phyloP scores from a whole-genome alignment of 1,284 basidiomycete species.

The Fomitopsis betulina region DNA sequence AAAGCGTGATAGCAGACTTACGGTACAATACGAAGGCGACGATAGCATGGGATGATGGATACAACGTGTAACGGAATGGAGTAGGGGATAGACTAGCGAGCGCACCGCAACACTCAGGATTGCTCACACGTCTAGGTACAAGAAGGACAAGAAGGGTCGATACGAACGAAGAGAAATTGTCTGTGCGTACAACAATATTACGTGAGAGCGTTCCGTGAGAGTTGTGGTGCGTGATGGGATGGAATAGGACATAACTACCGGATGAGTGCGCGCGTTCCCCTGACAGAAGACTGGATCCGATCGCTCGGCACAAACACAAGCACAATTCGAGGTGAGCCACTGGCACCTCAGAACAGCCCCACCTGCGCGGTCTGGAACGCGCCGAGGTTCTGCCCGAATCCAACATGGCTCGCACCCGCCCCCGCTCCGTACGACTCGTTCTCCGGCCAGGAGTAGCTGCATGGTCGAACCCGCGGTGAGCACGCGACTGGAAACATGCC shows the following conservation, averaged over 20 bases:
- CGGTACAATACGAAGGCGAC: neutral
- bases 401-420: neutral
- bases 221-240: neutral
- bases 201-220: neutral
- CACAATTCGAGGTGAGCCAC: neutral
- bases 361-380: conserved; percentile 2
- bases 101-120: neutral
- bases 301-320: neutral
- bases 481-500: neutral
- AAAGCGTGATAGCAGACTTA: neutral
- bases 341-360: neutral
- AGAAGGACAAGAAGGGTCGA: neutral
- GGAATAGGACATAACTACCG: neutral
- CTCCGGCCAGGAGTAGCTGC: conserved; percentile 21
- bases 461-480: neutral
- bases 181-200: neutral
- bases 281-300: neutral
- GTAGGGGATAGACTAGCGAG: neutral
- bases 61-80: neutral
- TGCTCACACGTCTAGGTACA: neutral
- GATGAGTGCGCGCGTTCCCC: neutral
- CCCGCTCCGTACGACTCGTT: neutral
- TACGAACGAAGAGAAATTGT: neutral
- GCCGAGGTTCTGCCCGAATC: neutral
- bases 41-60: neutral